A percentile compares a stretch with the other conserved stretches of the same genome.
phyloP scores from a whole-genome alignment of 202 grass and related monocot genomes.

The Brachypodium distachyon region DNA sequence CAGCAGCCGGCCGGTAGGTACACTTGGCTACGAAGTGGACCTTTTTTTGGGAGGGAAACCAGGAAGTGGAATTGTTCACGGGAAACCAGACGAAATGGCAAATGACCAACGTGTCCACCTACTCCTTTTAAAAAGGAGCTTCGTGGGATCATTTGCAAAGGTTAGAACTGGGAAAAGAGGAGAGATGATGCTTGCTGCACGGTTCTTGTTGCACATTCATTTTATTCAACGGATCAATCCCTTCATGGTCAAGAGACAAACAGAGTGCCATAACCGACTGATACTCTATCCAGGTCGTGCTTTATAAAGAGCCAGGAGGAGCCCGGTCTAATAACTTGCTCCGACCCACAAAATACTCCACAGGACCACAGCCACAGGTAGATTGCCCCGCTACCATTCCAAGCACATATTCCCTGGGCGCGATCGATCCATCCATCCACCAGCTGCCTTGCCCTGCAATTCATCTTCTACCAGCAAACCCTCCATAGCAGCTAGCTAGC shows the following conservation, averaged over 20 bases:
- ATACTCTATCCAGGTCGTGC: neutral
- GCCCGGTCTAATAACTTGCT: neutral
- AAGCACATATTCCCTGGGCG: slow-evolving; percentile 35
- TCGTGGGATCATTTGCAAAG: neutral
- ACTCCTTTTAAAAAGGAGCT: neutral
- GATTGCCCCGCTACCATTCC: slow-evolving; percentile 28
- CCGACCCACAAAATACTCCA: no score
- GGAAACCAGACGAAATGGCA: neutral
- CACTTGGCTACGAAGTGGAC: no score
- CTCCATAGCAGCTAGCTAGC: neutral
- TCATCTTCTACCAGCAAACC: slow-evolving; percentile 4
- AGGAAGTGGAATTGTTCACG: neutral
- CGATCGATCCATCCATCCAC: neutral
- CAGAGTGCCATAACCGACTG: neutral
- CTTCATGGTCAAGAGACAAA: slow-evolving; percentile 5
- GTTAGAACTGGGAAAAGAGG: neutral
- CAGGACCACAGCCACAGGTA: no score
- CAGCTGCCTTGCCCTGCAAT: slow-evolving; percentile 28
- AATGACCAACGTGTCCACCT: neutral
- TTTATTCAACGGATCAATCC: neutral
- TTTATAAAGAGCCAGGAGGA: neutral
- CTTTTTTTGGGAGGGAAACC: no score
- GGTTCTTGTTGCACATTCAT: neutral
- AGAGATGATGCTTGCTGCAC: neutral
- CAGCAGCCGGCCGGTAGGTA: neutral